These are phyloP conservation scores for Trypanosoma grayi DNA, from an alignment of 208 protist genomes.

Conservation along the genomic window DNA sequence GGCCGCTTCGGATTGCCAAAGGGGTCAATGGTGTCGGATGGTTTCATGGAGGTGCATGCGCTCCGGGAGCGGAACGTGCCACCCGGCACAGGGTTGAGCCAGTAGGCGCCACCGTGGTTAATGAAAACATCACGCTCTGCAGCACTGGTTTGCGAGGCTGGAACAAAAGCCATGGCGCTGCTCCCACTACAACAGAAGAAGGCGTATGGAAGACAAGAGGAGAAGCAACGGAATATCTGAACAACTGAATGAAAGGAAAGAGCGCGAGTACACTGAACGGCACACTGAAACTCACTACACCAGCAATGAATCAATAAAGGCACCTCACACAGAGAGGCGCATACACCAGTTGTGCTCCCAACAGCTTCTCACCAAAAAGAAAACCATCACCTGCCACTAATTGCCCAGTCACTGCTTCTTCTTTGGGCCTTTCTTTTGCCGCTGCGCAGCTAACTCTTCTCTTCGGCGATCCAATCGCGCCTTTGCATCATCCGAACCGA, in stretches of 20 bases:
- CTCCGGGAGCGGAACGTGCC: conserved; percentile 40
- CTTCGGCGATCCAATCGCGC: conserved; percentile 55
- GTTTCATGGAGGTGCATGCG: conserved; percentile 6
- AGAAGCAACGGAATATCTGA: neutral
- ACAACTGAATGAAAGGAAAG: too few species aligned
- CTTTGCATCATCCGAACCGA: conserved; percentile 73
- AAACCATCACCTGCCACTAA: neutral
- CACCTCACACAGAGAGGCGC: too few species aligned
- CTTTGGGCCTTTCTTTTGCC: conserved; percentile 51
- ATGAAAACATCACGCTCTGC: conserved; percentile 77
- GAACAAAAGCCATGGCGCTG: conserved; percentile 23
- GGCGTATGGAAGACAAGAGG: neutral
- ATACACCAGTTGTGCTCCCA: neutral
- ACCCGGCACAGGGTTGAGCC: conserved; percentile 74
- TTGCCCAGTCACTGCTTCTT: conserved; percentile 20
- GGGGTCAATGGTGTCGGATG: conserved; percentile 27
- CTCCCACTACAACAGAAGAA: neutral
- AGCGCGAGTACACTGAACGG: too few species aligned
- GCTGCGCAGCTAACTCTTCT: conserved; percentile 42
- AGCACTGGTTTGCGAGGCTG: conserved; percentile 57
- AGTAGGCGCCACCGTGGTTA: conserved; percentile 75
- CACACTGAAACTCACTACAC: too few species aligned
- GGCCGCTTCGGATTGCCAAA: conserved; percentile 26
- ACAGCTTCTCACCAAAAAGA: neutral
- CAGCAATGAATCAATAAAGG: too few species aligned